Base-by-base conservation (phyloP, 495 filamentous ascomycete genomes). In the Penicillium simplicissimum region DNA sequence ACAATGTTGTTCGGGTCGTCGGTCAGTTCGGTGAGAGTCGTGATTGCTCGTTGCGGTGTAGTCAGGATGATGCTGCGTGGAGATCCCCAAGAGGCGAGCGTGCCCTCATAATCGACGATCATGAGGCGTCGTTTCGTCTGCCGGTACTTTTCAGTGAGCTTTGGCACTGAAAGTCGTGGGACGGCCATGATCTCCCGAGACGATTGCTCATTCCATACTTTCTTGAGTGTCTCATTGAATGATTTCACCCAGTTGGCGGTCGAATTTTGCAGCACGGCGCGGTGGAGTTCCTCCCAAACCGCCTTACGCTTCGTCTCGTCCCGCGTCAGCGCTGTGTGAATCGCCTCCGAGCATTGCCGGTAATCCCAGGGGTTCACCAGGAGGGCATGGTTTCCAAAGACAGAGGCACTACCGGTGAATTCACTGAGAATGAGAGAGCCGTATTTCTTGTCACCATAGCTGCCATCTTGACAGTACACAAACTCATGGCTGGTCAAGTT, bases 341-440 rank as follows among this genome's bases (percentile, higher is more conserved):
- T 92, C 17, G 93, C 92, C 7, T 91, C 84, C 40, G 91, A 90
- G 63, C 90, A 94, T 66, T 90, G 85, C 3, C 87, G 83, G 73
- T 96, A 94, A 67, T 96, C 90, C 93, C 93, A 97, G 9, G 93
- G 93, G 68, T 97, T 97, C 58, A 96, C 89, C 8, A 90, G 81
- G 17, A 97, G 82, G 13, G 77, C 77, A 55, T 88, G 83, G 25
- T 86, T 84, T 11, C 85, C 87, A 67, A 96, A 96, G 31, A 97
- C 82, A 1, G 90, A 89, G 9, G 93, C 87, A 67, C 90, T 95
- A 38, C 93, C 93, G 13, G 93, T 96, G 71, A 97, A 97, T 72
- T 97, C 93, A 61, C 90, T 93, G 14, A 97, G 79, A 64, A 97
- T 96, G 52, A 97, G 80, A 3, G 92, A 91, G 8, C 91, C 91